Evolutionary conservation across 139 green algal genomes (phyloP), one percentile per base, ranked within the genome.

Genomic region (Chlamydomonas sp.): DNA sequence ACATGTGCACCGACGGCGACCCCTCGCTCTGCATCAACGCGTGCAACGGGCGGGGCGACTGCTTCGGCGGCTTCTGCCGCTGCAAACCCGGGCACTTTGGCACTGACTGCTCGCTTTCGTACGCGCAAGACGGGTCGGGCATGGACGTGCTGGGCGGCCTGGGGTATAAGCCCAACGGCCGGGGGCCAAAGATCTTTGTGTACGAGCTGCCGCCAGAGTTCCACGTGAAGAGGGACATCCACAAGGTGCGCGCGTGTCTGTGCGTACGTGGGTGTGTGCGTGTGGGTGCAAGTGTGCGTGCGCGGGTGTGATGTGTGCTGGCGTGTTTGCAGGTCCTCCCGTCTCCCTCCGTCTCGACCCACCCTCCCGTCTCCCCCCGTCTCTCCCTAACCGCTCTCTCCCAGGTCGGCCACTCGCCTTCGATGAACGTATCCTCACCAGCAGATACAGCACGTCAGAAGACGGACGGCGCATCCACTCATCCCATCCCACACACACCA

Each of bases 191-290:
- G 0, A 65, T 82, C 0, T 82, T 72, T 58, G 35, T 82, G 0
- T 82, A 82, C 20, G 76, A 82, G 47, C 33, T 82, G 35, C 76
- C 76, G 0, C 76, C 76, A 33, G 76, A 82, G 36, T 82, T 72
- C 57, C 62, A 82, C 34, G 71, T 82, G 20, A 82, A 82, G 76
- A 78, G 62, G 10, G 35, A 69, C 62, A 69, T 69, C 35, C 62
- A 69, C 34, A 69, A 69, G 33, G n/a, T n/a, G n/a, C n/a, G n/a
- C n/a, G n/a, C n/a, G n/a, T n/a, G n/a, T n/a, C n/a, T n/a, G n/a
- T n/a, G n/a, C n/a, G n/a, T n/a, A n/a, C n/a, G n/a, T n/a, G n/a
- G n/a, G n/a, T n/a, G n/a, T n/a, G n/a, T n/a, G n/a, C n/a, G n/a
- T n/a, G n/a, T n/a, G n/a, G n/a, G n/a, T 54, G 43, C 43, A 54